Percentiles rank a stretch among this genome's conserved stretches.
Evolutionary conservation across 2,329 filamentous ascomycete species (phyloP).

Genomic region (Diaporthe caulivora): DNA sequence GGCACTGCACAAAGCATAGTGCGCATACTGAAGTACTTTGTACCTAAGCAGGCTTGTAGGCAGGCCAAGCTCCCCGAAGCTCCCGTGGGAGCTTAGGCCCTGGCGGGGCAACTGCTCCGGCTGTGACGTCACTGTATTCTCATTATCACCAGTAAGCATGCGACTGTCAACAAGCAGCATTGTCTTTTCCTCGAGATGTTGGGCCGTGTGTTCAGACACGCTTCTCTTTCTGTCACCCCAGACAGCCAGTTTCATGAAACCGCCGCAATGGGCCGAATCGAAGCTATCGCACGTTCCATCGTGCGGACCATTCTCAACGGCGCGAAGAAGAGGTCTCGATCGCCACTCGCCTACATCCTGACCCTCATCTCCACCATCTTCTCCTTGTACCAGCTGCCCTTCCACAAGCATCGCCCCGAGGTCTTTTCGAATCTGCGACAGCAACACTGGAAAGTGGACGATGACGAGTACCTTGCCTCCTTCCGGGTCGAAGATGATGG

Average conservation of each 20-base stretch:
- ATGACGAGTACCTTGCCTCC: slow-evolving; percentile 54
- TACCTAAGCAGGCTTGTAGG: too few species aligned
- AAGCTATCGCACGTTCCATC: slow-evolving; percentile 56
- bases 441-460: slow-evolving; percentile 51
- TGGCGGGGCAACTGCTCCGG: slow-evolving; percentile 20
- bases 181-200: background rate
- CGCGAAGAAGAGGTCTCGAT: slow-evolving; percentile 44
- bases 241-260: background rate
- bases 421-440: slow-evolving; percentile 65
- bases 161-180: background rate
- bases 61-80: too few species aligned
- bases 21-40: too few species aligned
- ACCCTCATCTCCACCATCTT: slow-evolving; percentile 62
- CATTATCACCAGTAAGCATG: background rate
- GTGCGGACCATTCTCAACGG: slow-evolving; percentile 54
- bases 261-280: slow-evolving; percentile 47
- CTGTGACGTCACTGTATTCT: background rate
- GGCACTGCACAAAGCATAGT: too few species aligned
- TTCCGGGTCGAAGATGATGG: slow-evolving; percentile 61
- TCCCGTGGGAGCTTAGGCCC: background rate
- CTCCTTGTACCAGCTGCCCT: slow-evolving; percentile 61
- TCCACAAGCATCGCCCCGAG: slow-evolving; percentile 59
- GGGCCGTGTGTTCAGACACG: background rate
- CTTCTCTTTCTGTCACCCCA: background rate
- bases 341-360: slow-evolving; percentile 57